Base-by-base conservation (phyloP, 306 rosid genomes). In the Cicer chorassanicum region DNA sequence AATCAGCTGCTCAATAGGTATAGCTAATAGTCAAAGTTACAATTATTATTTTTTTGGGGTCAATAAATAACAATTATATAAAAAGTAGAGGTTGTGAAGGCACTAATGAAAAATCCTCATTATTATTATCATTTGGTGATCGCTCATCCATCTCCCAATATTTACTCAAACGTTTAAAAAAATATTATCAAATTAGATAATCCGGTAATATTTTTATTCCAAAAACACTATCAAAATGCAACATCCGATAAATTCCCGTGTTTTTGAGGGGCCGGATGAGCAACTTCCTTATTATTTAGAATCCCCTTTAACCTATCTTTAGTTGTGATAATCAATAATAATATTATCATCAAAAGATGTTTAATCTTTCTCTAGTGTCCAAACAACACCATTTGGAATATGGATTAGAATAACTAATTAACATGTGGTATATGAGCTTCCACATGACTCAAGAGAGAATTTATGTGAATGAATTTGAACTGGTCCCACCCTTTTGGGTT, bases 331-430 rank as follows among this genome's bases (percentile, higher is more conserved):
- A 72, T 68, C 53, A 75, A 38, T 44, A 59, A 34, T 38, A 60
- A 62, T 73, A 71, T 73, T 63, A 77, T 84, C 81, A 74, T 69
- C 50, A 40, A 21, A 51, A 71, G 62, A 81, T 19, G 48, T 70
- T 70, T 53, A 75, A 70, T 63, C 70, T 62, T 55, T 62, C 18
- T 15, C 42, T 57, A 53, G 73, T 59, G 71, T 21, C 76, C 59
- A 66, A 53, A 45, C 42, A 64, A 74, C 45, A 29, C 49, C 70
- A 55, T 15, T 42, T 59, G 34, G 68, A 76, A 83, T 76, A 24
- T 69, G 50, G 60, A 56, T 82, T 69, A 70, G 60, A 75, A 69
- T 79, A 76, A 79, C 75, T 24, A 74, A 39, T 78, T 78, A 81
- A 76, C 76, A 42, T 49, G 70, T 76, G 82, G 81, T 76, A 61